These are phyloP conservation scores for Amanita molliuscula DNA, from an alignment of 768 basidiomycete species.

Conservation along the genomic window DNA sequence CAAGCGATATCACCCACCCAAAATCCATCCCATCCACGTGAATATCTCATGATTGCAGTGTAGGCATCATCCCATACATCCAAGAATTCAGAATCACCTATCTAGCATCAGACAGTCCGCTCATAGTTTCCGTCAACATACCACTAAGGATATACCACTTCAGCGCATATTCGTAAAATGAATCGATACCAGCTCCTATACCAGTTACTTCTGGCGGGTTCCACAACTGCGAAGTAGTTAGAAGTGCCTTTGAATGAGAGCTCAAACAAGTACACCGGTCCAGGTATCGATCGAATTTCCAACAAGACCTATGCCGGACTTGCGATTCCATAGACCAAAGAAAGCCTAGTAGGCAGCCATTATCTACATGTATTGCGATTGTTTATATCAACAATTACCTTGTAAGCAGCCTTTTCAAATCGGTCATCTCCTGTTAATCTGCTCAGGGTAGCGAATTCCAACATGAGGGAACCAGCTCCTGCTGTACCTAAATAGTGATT, in stretches of 20 bases:
- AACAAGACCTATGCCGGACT: slow-evolving; percentile 73
- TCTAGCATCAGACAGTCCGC: not conserved
- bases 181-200: slow-evolving; percentile 93
- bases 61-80: slow-evolving; percentile 83
- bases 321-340: slow-evolving; percentile 89
- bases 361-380: not conserved
- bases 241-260: not conserved
- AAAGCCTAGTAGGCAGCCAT: slow-evolving; percentile 43
- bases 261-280: slow-evolving; percentile 53
- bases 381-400: slow-evolving; percentile 18
- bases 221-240: slow-evolving; percentile 45
- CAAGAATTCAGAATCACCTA: slow-evolving; percentile 70
- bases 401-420: slow-evolving; percentile 84
- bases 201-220: slow-evolving; percentile 63
- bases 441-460: slow-evolving; percentile 92
- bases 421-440: slow-evolving; percentile 83
- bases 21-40: slow-evolving; percentile 76
- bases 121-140: slow-evolving; percentile 15
- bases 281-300: slow-evolving; percentile 83
- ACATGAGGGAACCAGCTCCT: slow-evolving; percentile 84
- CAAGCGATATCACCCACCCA: slow-evolving; percentile 46
- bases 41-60: slow-evolving; percentile 76
- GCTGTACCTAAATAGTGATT: slow-evolving; percentile 54
- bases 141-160: slow-evolving; percentile 89
- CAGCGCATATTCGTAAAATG: slow-evolving; percentile 89